Conservation (phyloP, 2,329 filamentous ascomycete species). For the Coleophoma cylindrospora region DNA sequence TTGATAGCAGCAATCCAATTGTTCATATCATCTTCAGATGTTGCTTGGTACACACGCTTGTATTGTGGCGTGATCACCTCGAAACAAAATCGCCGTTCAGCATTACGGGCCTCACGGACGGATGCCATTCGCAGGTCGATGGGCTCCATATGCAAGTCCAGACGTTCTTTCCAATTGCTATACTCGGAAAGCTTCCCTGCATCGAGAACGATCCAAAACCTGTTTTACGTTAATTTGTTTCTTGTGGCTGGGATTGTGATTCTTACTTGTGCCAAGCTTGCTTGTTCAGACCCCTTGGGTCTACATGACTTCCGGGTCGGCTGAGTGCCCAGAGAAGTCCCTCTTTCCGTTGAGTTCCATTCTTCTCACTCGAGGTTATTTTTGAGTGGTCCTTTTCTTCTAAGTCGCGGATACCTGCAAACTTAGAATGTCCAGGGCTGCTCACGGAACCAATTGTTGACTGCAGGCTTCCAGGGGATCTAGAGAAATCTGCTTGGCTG, state of each 20-base stretch:
- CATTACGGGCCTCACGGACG: slow-evolving; percentile 89
- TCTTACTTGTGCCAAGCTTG: slow-evolving; percentile 97
- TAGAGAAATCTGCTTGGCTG: slow-evolving; percentile 30
- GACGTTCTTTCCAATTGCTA: slow-evolving; percentile 97
- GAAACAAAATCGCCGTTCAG: slow-evolving; percentile 93
- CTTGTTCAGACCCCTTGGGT: slow-evolving; percentile 92
- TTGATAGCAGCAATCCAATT: slow-evolving; percentile 96
- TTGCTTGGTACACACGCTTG: slow-evolving; percentile 95
- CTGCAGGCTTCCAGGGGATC: slow-evolving; percentile 52
- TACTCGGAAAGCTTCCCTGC: slow-evolving; percentile 97
- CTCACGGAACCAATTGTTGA: slow-evolving; percentile 31
- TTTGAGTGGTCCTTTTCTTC: slow-evolving; percentile 72
- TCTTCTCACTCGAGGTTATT: slow-evolving; percentile 46
- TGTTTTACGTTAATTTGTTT: slow-evolving; percentile 34
- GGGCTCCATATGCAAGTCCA: slow-evolving; percentile 96
- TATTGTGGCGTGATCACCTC: slow-evolving; percentile 97
- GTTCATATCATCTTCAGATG: slow-evolving; percentile 96
- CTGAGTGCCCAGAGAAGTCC: slow-evolving; percentile 93
- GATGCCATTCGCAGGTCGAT: slow-evolving; percentile 97
- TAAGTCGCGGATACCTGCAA: slow-evolving; percentile 88
- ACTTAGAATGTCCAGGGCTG: slow-evolving; percentile 55
- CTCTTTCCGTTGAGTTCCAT: slow-evolving; percentile 76
- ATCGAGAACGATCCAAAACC: slow-evolving; percentile 98
- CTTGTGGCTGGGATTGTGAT: background rate
- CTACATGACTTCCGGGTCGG: slow-evolving; percentile 86